Evolutionary conservation across 768 basidiomycete species (phyloP), one percentile per base, ranked within the genome.

Genomic region (Mycena leptocephala): DNA sequence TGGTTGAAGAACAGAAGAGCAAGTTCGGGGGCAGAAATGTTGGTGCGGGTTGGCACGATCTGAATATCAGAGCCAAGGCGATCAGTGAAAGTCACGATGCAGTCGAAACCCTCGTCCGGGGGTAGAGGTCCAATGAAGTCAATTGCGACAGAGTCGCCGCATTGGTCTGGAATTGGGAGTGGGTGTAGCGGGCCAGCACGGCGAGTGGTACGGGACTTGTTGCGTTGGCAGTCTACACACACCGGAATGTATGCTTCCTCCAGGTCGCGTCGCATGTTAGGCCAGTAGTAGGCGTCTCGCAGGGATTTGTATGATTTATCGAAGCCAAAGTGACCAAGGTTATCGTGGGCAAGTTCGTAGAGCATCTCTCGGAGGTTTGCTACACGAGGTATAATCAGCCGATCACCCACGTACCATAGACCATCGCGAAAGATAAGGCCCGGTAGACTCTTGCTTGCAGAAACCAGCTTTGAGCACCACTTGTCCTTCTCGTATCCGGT

Each of bases 191-290:
- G 51, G 3, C 51, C 51, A 0, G 51, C 24, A 8, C 9, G n/a
- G 5, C 3, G 24, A 11, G 79, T 66, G 0, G 81, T 83, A 0
- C 48, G 63, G 0, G 72, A 68, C 68, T 88, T 87, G 77, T 86
- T 82, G 0, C 81, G 70, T 55, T 84, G 81, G 41, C 87, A 88
- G 0, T 77, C 72, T 0, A 66, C 43, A 46, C 81, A 81, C 6
- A 51, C 72, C 0, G 79, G 79, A 3, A 86, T 77, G 62, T 87
- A 86, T 20, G 80, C 46, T 0, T 68, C 26, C 30, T 81, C 81
- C 0, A 85, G 76, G 28, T 82, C 81, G 0, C 41, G 18, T 1
- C 80, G 76, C 82, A 83, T 81, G 79, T 76, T 1, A 37, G 20
- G n/a, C n/a, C n/a, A n/a, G n/a, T n/a, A n/a, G n/a, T n/a, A n/a